Percentiles rank a stretch among this genome's conserved stretches.
Evolutionary conservation across 208 protist species (phyloP).

Genomic region (Wallacemonas sp.): DNA sequence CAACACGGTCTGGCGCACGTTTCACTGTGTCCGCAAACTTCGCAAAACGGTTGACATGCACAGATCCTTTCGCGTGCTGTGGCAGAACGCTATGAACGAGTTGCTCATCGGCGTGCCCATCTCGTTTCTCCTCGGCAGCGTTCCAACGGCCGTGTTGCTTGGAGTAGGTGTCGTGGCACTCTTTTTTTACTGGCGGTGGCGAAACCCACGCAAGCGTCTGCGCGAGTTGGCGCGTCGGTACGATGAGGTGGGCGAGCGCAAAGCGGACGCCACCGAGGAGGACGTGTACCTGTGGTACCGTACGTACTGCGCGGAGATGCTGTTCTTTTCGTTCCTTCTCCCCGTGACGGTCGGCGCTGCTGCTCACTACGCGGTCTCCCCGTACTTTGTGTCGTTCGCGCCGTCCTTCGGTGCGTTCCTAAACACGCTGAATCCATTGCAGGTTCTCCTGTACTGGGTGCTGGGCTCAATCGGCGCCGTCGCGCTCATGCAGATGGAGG

Average conservation of each 20-base stretch:
- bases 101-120: constrained; percentile 18
- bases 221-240: constrained; percentile 35
- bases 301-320: constrained; percentile 53
- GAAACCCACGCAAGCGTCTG: constrained; percentile 35
- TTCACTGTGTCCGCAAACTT: constrained; percentile 9
- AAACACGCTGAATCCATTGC: constrained; percentile 32
- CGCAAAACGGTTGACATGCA: constrained; percentile 1
- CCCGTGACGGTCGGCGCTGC: constrained; percentile 49
- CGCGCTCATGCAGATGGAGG: constrained; percentile 56
- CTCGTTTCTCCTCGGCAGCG: constrained; percentile 27
- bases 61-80: not conserved
- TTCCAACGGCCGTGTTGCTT: constrained; percentile 21
- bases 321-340: constrained; percentile 53
- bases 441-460: constrained; percentile 59
- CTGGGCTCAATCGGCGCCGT: constrained; percentile 47
- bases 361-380: constrained; percentile 57
- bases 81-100: not conserved
- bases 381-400: constrained; percentile 47
- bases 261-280: constrained; percentile 31
- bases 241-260: constrained; percentile 47
- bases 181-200: constrained; percentile 29
- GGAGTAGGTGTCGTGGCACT: constrained; percentile 15
- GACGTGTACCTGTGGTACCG: constrained; percentile 46
- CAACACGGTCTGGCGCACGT: not conserved
- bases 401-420: constrained; percentile 38